These are phyloP conservation scores for Rhizophagus clarus DNA, from an alignment of 192 early-diverging fungal genomes.

Conservation along the genomic window DNA sequence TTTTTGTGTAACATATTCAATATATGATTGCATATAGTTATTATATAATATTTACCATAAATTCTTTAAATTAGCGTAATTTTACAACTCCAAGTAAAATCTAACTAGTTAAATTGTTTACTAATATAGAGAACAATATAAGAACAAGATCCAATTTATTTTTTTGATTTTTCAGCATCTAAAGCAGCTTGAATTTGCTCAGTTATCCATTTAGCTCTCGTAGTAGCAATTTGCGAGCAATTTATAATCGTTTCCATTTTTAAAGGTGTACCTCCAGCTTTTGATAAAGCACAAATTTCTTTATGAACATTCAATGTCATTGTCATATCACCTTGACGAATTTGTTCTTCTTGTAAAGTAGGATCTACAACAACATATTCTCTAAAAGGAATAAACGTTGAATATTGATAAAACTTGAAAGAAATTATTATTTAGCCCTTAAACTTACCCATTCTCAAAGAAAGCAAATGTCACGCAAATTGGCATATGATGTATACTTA, in stretches of 20 bases:
- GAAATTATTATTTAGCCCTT: neutral
- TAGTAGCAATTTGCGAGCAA: constrained; percentile 82
- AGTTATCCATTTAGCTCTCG: constrained; percentile 74
- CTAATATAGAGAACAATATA: too few relatives aligned
- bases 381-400: constrained; percentile 23
- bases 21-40: too few relatives aligned
- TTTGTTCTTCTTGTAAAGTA: constrained; percentile 82
- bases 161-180: constrained; percentile 43
- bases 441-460: constrained; percentile 59
- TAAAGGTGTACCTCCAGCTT: constrained; percentile 88
- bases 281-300: constrained; percentile 90
- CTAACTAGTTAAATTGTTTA: too few relatives aligned
- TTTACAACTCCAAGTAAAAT: too few relatives aligned
- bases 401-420: neutral
- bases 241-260: constrained; percentile 71
- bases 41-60: too few relatives aligned
- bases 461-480: constrained; percentile 93
- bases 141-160: constrained; percentile 5
- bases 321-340: constrained; percentile 81
- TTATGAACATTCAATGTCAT: constrained; percentile 89
- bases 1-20: too few relatives aligned
- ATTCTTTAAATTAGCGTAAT: too few relatives aligned
- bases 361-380: constrained; percentile 82
- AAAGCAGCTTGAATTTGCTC: constrained; percentile 78
- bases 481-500: constrained; percentile 95